Evolutionary conservation across 1,139 yeast genomes (phyloP), one percentile per base, ranked within the genome.

Genomic region (Protomyces inundatus): DNA sequence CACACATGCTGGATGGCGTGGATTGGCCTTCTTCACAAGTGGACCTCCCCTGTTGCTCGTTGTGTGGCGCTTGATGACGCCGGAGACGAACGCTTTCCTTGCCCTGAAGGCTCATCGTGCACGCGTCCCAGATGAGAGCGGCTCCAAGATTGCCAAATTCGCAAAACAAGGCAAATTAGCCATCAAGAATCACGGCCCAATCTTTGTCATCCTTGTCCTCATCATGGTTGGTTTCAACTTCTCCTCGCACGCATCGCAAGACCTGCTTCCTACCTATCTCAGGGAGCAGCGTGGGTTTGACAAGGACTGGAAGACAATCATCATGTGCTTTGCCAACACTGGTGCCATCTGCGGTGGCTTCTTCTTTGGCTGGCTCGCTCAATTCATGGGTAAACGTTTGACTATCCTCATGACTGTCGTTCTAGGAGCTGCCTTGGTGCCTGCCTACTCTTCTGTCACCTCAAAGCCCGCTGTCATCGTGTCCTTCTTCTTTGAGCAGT

Each of bases 1-100:
- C 68, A 75, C 84, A 7, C 66, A 75, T 1, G 81, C 83, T 69
- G 80, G 82, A 0, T 88, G 96, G 96, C 81, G 95, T 72, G 81
- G 90, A 0, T 78, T 88, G 68, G 86, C 85, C 74, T 88, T 95
- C 90, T 87, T 89, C 71, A 83, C 88, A 61, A 84, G 93, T 34
- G 88, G 91, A 34, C 82, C 86, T 10, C 85, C 87, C 35, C 80
- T 82, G 51, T 73, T 85, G 23, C 79, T 86, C 68, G 79, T 82
- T 63, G 68, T 76, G 45, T 84, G 84, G 81, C 80, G 90, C 73
- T 67, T 80, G 64, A 66, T 71, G 32, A 76, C 84, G 37, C 88
- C 88, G 30, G 89, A 85, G 71, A 84, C 88, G 6, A 82, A 83
- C 58, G 80, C 81, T n/a, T 85, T 80, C 74, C 76, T 74, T 40